Percentiles rank a stretch among this genome's conserved stretches.
Evolutionary conservation across 2,329 filamentous ascomycete genomes (phyloP).

Genomic region (Aspergillus ruber): DNA sequence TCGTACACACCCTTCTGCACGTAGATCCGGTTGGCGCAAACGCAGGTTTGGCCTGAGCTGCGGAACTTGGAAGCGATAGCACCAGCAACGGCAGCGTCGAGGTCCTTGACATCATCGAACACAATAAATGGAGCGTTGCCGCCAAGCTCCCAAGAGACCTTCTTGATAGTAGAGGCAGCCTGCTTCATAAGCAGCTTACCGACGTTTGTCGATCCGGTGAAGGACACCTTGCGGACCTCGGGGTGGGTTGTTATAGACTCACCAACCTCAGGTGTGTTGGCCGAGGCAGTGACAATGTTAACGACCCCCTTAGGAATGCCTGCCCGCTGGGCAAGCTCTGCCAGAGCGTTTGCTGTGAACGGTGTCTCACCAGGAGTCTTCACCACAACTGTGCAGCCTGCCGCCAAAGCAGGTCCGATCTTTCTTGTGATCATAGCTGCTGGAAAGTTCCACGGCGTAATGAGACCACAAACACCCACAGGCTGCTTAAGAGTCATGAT

Average conservation of each 20-base stretch:
- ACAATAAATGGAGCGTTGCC: slow-evolving; percentile 96
- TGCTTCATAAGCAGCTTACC: slow-evolving; percentile 83
- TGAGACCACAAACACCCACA: slow-evolving; percentile 60
- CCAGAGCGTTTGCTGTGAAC: slow-evolving; percentile 79
- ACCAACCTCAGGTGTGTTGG: slow-evolving; percentile 76
- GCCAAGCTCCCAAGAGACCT: slow-evolving; percentile 81
- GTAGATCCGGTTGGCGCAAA: slow-evolving; percentile 62
- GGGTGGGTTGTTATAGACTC: slow-evolving; percentile 68
- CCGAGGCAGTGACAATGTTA: slow-evolving; percentile 74
- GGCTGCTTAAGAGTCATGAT: slow-evolving; percentile 61
- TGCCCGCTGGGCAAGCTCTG: slow-evolving; percentile 77
- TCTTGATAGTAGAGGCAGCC: slow-evolving; percentile 75
- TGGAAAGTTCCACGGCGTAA: slow-evolving; percentile 63
- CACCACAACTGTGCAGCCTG: slow-evolving; percentile 89
- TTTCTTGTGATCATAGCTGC: slow-evolving; percentile 50
- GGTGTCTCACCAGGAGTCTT: slow-evolving; percentile 92
- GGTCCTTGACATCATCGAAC: slow-evolving; percentile 80
- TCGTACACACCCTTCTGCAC: slow-evolving; percentile 48
- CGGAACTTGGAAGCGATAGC: slow-evolving; percentile 88
- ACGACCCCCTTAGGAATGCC: slow-evolving; percentile 87
- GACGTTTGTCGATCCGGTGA: slow-evolving; percentile 69
- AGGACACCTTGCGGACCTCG: slow-evolving; percentile 80
- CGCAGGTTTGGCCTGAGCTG: slow-evolving; percentile 90
- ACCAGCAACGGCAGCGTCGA: slow-evolving; percentile 76
- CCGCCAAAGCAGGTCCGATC: slow-evolving; percentile 61